Evolutionary conservation across 495 filamentous ascomycete species (phyloP).

Genomic region (Letharia columbiana): DNA sequence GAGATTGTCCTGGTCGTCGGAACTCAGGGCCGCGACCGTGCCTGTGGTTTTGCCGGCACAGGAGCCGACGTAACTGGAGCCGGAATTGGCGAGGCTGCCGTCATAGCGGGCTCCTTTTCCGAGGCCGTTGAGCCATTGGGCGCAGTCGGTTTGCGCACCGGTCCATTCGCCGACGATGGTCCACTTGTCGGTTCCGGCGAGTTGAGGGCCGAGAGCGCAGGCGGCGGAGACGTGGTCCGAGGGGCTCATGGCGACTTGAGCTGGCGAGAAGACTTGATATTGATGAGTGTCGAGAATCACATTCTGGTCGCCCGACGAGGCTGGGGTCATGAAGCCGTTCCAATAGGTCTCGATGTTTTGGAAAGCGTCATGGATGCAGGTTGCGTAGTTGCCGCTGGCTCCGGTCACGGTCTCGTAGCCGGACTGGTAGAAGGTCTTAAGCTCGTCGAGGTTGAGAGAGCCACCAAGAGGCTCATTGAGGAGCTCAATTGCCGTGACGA

Average conservation of each 20-base stretch:
- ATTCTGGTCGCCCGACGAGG: conserved; percentile 41
- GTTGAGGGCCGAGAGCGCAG: conserved; percentile 41
- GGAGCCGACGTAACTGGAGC: conserved; percentile 41
- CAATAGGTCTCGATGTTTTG: conserved; percentile 49
- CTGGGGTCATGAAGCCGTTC: conserved; percentile 57
- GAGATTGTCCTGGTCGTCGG: conserved; percentile 48
- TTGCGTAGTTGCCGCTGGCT: conserved; percentile 43
- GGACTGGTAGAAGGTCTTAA: conserved; percentile 59
- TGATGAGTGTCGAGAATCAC: conserved; percentile 63
- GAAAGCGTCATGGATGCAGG: conserved; percentile 65
- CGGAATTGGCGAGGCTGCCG: conserved; percentile 32
- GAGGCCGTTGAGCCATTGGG: conserved; percentile 51
- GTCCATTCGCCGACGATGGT: conserved; percentile 65
- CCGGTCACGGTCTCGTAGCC: conserved; percentile 48
- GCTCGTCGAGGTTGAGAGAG: conserved; percentile 40
- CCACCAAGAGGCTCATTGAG: conserved; percentile 59
- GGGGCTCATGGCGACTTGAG: conserved; percentile 42
- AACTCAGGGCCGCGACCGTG: conserved; percentile 42
- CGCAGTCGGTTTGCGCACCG: conserved; percentile 47
- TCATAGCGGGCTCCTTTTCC: conserved; percentile 53
- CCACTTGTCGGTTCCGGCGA: conserved; percentile 57
- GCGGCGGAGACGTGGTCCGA: conserved; percentile 43
- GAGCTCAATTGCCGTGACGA: conserved; percentile 61
- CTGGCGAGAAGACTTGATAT: conserved; percentile 59
- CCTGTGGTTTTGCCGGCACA: conserved; percentile 53